A percentile compares a stretch with the other conserved stretches of the same genome.
Conservation (phyloP, 2,329 filamentous ascomycete genomes). For the Calycina herbarum region DNA sequence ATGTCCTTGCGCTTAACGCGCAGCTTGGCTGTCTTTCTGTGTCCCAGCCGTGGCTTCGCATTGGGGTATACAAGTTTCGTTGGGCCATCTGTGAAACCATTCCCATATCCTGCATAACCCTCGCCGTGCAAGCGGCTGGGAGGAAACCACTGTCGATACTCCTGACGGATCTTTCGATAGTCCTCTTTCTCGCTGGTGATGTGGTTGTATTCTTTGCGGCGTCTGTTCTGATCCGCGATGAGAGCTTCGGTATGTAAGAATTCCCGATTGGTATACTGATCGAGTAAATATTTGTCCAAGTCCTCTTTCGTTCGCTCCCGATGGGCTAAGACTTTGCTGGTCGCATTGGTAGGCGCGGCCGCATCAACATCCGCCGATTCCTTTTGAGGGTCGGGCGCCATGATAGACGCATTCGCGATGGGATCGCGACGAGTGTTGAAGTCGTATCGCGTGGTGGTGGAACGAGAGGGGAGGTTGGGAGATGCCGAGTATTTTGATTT, state of each 20-base stretch:
- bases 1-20: conserved; percentile 78
- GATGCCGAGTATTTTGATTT: not conserved
- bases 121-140: conserved; percentile 62
- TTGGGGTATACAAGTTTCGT: conserved; percentile 77
- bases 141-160: conserved; percentile 57
- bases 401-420: conserved; percentile 36
- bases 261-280: conserved; percentile 66
- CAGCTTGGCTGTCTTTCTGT: conserved; percentile 70
- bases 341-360: conserved; percentile 23
- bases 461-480: not conserved
- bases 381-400: conserved; percentile 34
- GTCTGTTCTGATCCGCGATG: conserved; percentile 48
- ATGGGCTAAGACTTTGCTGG: conserved; percentile 30
- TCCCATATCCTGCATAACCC: conserved; percentile 88
- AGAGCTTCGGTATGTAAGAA: conserved; percentile 57
- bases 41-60: conserved; percentile 74
- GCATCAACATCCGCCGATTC: conserved; percentile 21
- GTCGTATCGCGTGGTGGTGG: not conserved
- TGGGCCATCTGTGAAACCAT: conserved; percentile 75
- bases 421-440: not conserved
- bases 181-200: conserved; percentile 69
- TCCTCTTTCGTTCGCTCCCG: conserved; percentile 34
- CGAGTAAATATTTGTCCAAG: conserved; percentile 52
- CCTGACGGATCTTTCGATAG: conserved; percentile 61
- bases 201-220: conserved; percentile 57